Conservation (phyloP, 108 stramenopile species). For the Skeletonema costatum region DNA sequence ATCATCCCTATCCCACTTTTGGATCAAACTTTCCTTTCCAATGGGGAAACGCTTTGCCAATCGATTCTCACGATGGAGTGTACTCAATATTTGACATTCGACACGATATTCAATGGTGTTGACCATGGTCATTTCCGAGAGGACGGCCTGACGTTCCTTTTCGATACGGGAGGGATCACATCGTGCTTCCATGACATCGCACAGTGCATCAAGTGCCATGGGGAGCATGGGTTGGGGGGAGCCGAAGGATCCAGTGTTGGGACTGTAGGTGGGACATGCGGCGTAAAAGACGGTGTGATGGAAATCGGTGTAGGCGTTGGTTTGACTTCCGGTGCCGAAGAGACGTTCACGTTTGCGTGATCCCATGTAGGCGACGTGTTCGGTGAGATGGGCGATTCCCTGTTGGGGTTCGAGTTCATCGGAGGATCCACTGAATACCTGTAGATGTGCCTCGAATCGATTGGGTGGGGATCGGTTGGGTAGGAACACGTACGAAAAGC, state of each 20-base stretch:
- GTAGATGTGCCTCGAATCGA: conserved; percentile 96
- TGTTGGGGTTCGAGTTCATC: conserved; percentile 94
- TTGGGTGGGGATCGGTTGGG: conserved; percentile 93
- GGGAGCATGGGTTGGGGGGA: conserved; percentile 81
- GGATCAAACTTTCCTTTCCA: conserved; percentile 95
- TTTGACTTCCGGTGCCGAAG: conserved; percentile 94
- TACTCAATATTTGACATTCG: conserved; percentile 95
- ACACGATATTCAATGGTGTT: conserved; percentile 97
- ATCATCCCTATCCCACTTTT: conserved; percentile 89
- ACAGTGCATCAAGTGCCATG: conserved; percentile 94
- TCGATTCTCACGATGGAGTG: conserved; percentile 95
- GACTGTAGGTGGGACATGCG: conserved; percentile 86
- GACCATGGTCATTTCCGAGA: conserved; percentile 98
- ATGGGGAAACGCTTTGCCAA: conserved; percentile 97
- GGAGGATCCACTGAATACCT: conserved; percentile 91
- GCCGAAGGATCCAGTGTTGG: conserved; percentile 44
- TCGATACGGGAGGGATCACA: conserved; percentile 91
- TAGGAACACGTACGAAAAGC: conserved; percentile 91
- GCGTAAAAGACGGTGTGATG: conserved; percentile 99
- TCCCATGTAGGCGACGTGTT: conserved; percentile 99
- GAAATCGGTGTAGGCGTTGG: conserved; percentile 98
- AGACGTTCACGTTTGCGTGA: conserved; percentile 93
- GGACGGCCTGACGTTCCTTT: conserved; percentile 95
- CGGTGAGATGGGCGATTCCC: conserved; percentile 97
- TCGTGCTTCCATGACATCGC: conserved; percentile 96